These are phyloP conservation scores for Penicillium paradoxum DNA, from an alignment of 495 filamentous ascomycete genomes.

Conservation along the genomic window DNA sequence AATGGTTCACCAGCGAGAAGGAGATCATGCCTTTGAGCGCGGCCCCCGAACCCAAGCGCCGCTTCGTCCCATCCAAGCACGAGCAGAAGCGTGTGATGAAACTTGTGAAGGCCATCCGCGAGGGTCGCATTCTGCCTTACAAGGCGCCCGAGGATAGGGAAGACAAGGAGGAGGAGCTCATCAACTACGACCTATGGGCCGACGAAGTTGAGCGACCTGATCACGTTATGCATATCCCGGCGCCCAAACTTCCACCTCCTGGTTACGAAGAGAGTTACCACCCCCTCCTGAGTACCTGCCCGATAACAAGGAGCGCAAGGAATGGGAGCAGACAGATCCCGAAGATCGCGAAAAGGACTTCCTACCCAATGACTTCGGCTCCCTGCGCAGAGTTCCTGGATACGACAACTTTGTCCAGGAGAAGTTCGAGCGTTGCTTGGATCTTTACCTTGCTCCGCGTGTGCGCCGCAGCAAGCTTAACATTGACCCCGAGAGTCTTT, in stretches of 20 bases:
- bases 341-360: conserved; percentile 91
- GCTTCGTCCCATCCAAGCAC: conserved; percentile 96
- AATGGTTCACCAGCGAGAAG: conserved; percentile 85
- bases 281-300: conserved; percentile 93
- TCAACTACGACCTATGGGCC: conserved; percentile 91
- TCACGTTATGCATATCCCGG: conserved; percentile 92
- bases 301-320: conserved; percentile 72
- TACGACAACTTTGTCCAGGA: conserved; percentile 89
- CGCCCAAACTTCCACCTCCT: conserved; percentile 88
- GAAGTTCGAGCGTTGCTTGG: conserved; percentile 90
- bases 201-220: conserved; percentile 79
- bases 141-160: conserved; percentile 72
- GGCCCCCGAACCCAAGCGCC: conserved; percentile 90
- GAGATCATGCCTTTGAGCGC: conserved; percentile 93
- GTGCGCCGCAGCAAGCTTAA: conserved; percentile 91
- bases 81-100: conserved; percentile 98
- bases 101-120: conserved; percentile 89
- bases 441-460: conserved; percentile 90
- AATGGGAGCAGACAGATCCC: conserved; percentile 84
- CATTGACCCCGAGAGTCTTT: conserved; percentile 88
- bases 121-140: conserved; percentile 91
- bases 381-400: conserved; percentile 87
- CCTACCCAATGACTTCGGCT: conserved; percentile 71
- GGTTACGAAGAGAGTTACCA: conserved; percentile 95
- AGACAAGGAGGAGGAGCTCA: conserved; percentile 61